Evolutionary conservation across 2,329 filamentous ascomycete genomes (phyloP), one percentile per base, ranked within the genome.

Genomic region (Talaromyces sp.): DNA sequence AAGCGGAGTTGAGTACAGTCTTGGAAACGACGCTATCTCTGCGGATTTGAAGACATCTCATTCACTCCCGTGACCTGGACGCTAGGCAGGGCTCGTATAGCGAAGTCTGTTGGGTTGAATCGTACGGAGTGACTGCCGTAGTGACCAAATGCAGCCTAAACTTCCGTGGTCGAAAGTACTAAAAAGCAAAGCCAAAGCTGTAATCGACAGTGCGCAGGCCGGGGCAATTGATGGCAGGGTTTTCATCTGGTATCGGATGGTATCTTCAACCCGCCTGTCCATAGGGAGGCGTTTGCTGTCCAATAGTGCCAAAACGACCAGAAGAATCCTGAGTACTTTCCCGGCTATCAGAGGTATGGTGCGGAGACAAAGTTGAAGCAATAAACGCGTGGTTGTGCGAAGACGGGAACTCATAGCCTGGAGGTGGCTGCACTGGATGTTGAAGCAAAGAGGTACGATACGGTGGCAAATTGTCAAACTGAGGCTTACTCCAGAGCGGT

Each of bases 211-310:
- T 33, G 39, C 31, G 52, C 33, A 3, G 33, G 33, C 33, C 10
- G 19, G 9, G n/a, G 11, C 11, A 56, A 19, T 19, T 33, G 27
- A 39, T 56, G 33, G 31, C 17, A 56, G 11, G 11, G 17, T 37
- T 6, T 8, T 37, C 31, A 56, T 37, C 33, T 56, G 5, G 11
- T 37, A 25, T 35, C 52, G n/a, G 17, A 47, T 19, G 1, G 17
- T 39, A 37, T 9, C 11, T 71, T 81, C 78, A 82, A 61, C 81
- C 80, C 45, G 78, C 78, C 69, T 85, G 82, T 33, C 80, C 80
- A 68, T 79, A 81, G 27, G 80, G 80, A 25, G 82, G 81, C 37
- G 80, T 83, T 64, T 81, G 78, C 64, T 81, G 78, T 6, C 78
- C 78, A 64, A 83, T 80, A 52, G 75, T 74, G 37, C 78, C 78